These are phyloP conservation scores for Telopea speciosissima DNA, from an alignment of 177 flowering plant species.

Conservation along the genomic window DNA sequence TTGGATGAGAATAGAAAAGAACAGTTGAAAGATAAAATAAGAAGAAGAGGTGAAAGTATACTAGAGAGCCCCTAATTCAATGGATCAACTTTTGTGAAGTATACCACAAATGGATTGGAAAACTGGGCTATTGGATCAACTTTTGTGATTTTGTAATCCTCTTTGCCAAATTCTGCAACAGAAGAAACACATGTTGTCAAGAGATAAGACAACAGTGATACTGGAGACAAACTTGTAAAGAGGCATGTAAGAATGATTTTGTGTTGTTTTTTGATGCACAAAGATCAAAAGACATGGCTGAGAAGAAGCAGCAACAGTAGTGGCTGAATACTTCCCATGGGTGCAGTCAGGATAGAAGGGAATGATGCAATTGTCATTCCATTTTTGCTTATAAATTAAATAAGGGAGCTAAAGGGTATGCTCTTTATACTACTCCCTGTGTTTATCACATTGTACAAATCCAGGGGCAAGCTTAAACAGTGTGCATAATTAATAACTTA, in stretches of 20 bases:
- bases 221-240: background rate
- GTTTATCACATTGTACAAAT: too few relatives aligned
- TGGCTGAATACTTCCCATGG: too few relatives aligned
- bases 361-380: too few relatives aligned
- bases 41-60: background rate
- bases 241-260: background rate
- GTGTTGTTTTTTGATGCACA: background rate
- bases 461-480: too few relatives aligned
- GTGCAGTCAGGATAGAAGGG: background rate
- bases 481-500: too few relatives aligned
- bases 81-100: conserved; percentile 77
- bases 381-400: background rate
- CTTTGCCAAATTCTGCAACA: conserved; percentile 55
- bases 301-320: background rate
- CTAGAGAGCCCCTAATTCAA: background rate
- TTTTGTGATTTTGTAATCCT: conserved; percentile 59
- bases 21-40: background rate
- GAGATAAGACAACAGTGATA: conserved; percentile 9
- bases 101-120: conserved; percentile 77
- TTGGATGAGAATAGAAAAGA: background rate
- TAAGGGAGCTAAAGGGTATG: background rate
- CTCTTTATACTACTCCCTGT: too few relatives aligned
- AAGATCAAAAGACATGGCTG: background rate
- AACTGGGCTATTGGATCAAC: conserved; percentile 91
- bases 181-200: conserved; percentile 3